Evolutionary conservation across 352 stramenopile genomes (phyloP).

Genomic region (Pythium insidiosum): DNA sequence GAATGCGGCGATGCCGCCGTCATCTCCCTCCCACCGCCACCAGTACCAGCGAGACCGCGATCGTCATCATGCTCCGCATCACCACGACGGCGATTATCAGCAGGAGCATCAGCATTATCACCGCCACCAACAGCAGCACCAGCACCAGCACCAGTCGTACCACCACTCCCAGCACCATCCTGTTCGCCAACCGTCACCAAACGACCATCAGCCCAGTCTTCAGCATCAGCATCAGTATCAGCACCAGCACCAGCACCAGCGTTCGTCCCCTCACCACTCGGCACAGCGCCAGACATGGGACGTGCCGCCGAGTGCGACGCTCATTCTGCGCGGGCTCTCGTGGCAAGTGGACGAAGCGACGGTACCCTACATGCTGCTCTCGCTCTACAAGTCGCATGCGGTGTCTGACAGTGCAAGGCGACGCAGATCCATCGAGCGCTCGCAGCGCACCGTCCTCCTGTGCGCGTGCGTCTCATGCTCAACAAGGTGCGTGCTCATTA

Average conservation of each 20-base stretch:
- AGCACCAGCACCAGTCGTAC: not conserved
- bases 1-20: too few relatives aligned
- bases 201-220: not conserved
- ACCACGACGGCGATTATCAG: not conserved
- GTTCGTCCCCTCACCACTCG: not conserved
- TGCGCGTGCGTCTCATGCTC: slow-evolving; percentile 41
- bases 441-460: slow-evolving; percentile 36
- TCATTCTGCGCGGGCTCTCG: slow-evolving; percentile 53
- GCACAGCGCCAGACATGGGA: slow-evolving; percentile 3
- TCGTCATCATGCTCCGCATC: not conserved
- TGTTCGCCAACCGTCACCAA: not conserved
- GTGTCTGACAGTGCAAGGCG: slow-evolving; percentile 3
- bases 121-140: not conserved
- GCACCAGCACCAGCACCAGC: not conserved
- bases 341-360: slow-evolving; percentile 50
- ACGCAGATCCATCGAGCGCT: slow-evolving; percentile 54
- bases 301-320: slow-evolving; percentile 41
- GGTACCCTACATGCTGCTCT: slow-evolving; percentile 30
- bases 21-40: too few relatives aligned
- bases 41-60: not conserved
- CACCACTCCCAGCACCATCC: not conserved
- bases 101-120: not conserved
- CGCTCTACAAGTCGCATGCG: too few relatives aligned
- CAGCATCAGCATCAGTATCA: not conserved
- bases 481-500: slow-evolving; percentile 56